Evolutionary conservation across 768 basidiomycete genomes (phyloP).

Genomic region (Paxillus involutus): DNA sequence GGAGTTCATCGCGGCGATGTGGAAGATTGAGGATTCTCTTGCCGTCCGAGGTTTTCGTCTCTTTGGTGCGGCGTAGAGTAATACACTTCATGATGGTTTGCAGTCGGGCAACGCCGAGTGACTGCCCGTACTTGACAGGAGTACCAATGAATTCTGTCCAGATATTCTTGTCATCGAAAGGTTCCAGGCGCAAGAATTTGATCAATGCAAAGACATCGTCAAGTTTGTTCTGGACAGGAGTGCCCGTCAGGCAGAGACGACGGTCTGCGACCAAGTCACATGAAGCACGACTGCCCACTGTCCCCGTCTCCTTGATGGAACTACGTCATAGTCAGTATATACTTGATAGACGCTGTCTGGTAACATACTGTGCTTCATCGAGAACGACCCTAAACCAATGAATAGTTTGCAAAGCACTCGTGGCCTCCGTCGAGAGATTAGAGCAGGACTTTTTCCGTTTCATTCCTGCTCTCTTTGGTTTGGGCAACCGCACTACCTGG

Average conservation of each 20-base stretch:
- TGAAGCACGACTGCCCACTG: slow-evolving; percentile 91
- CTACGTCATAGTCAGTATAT: slow-evolving; percentile 39
- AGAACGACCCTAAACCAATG: slow-evolving; percentile 96
- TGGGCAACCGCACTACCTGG: slow-evolving; percentile 55
- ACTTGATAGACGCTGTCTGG: not conserved
- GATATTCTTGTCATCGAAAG: slow-evolving; percentile 88
- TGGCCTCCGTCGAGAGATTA: slow-evolving; percentile 44
- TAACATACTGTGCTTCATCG: slow-evolving; percentile 92
- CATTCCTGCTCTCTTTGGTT: slow-evolving; percentile 64
- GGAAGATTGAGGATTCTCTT: slow-evolving; percentile 85
- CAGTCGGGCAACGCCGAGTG: slow-evolving; percentile 86
- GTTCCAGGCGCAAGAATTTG: slow-evolving; percentile 90
- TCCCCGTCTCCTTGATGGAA: slow-evolving; percentile 94
- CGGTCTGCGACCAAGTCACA: slow-evolving; percentile 95
- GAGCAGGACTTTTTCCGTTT: slow-evolving; percentile 61
- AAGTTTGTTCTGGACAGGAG: slow-evolving; percentile 98
- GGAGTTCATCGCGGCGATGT: slow-evolving; percentile 84
- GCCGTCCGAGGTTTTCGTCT: slow-evolving; percentile 78
- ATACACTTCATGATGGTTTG: slow-evolving; percentile 98
- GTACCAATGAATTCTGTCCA: slow-evolving; percentile 95
- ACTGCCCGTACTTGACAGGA: slow-evolving; percentile 89
- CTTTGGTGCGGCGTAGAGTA: slow-evolving; percentile 95
- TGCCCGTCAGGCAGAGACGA: slow-evolving; percentile 93
- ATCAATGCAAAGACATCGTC: slow-evolving; percentile 97
- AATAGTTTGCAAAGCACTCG: slow-evolving; percentile 88